Conservation (phyloP, 176 grass and related monocot species). For the barley (Hordeum vulgare) region MorexV3_pseudomolecules_assembly NC_058518.1:422404069-422404568, state of each 20-base stretch:
- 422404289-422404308: neutral
- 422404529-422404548: neutral
- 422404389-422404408: neutral
- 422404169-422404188: slow-evolving; percentile 83
- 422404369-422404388: neutral
- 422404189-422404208: slow-evolving; percentile 65
- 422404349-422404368: neutral
- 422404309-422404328: slow-evolving; percentile 21
- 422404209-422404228: slow-evolving; percentile 59
- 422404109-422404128: slow-evolving; percentile 93
- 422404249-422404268: slow-evolving; percentile 19
- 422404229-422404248: slow-evolving; percentile 83
- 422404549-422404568: neutral
- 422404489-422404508: neutral
- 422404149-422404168: slow-evolving; percentile 76
- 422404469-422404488: neutral
- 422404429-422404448: neutral
- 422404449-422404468: neutral
- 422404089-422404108: slow-evolving; percentile 66
- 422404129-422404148: slow-evolving; percentile 91
- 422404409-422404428: neutral
- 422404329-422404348: neutral
- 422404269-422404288: slow-evolving; percentile 18
- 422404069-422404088: slow-evolving; percentile 48
- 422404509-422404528: neutral